These are phyloP conservation scores for Xylariaceae sp. DNA, from an alignment of 2,329 filamentous ascomycete species.

Conservation along the genomic window DNA sequence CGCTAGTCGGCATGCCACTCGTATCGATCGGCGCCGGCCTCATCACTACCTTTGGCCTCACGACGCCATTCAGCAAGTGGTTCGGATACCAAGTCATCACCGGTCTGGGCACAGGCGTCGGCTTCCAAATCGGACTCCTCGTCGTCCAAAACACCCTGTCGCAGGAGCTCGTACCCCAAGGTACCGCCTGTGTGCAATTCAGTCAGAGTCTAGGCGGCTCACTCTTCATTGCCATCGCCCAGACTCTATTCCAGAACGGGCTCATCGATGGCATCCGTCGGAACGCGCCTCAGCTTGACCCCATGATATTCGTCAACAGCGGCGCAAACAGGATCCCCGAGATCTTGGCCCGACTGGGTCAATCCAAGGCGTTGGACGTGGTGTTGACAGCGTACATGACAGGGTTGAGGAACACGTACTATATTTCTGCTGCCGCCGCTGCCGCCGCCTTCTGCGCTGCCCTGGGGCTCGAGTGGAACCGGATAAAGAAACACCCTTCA, in stretches of 20 bases:
- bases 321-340: conserved; percentile 46
- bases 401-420: conserved; percentile 47
- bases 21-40: conserved; percentile 46
- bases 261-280: conserved; percentile 47
- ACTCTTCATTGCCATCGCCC: conserved; percentile 57
- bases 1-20: conserved; percentile 36
- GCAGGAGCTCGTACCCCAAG: conserved; percentile 44
- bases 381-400: conserved; percentile 46
- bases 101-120: conserved; percentile 47
- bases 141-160: conserved; percentile 49
- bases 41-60: conserved; percentile 46
- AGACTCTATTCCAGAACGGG: conserved; percentile 63
- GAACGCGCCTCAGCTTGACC: conserved; percentile 41
- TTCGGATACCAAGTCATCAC: conserved; percentile 54
- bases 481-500: conserved; percentile 40
- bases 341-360: conserved; percentile 39
- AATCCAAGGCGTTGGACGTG: conserved; percentile 36
- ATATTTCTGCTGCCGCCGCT: conserved; percentile 46
- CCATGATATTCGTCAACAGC: conserved; percentile 44
- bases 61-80: conserved; percentile 45
- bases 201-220: conserved; percentile 62
- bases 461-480: conserved; percentile 47
- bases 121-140: conserved; percentile 44
- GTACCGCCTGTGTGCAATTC: conserved; percentile 50
- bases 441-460: conserved; percentile 40